phyloP scores from a whole-genome alignment of 352 stramenopile species.

The Saprolegnia parasitica region DNA sequence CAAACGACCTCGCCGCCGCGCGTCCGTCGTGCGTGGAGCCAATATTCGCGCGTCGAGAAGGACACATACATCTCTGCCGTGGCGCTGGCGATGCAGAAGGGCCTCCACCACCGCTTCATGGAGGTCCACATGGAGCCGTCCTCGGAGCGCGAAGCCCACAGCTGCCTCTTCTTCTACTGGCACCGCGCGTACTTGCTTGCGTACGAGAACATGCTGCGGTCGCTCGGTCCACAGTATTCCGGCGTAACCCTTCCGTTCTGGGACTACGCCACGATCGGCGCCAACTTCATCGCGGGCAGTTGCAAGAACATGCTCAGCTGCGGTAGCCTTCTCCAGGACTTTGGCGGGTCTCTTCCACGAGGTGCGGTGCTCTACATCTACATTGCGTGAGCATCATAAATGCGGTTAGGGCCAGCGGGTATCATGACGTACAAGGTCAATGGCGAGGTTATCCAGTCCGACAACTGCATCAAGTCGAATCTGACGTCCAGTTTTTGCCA shows the following conservation, averaged over 20 bases:
- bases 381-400: constrained; percentile 25
- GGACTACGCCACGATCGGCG: constrained; percentile 54
- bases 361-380: constrained; percentile 33
- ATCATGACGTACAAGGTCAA: constrained; percentile 31
- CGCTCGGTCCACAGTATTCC: constrained; percentile 30
- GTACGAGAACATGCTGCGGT: constrained; percentile 42
- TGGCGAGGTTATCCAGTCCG: constrained; percentile 47
- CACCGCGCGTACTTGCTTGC: constrained; percentile 35
- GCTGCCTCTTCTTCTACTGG: constrained; percentile 37
- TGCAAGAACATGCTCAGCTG: constrained; percentile 33
- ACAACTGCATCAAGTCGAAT: constrained; percentile 43
- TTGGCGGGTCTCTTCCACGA: constrained; percentile 25
- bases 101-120: constrained; percentile 48
- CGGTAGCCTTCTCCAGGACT: constrained; percentile 29
- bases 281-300: constrained; percentile 48
- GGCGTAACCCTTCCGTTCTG: constrained; percentile 36
- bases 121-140: constrained; percentile 29
- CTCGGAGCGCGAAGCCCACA: constrained; percentile 31
- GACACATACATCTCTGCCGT: neutral
- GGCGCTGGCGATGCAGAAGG: constrained; percentile 41
- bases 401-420: neutral
- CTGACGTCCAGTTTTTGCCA: constrained; percentile 75
- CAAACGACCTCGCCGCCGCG: neutral
- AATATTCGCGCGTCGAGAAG: neutral
- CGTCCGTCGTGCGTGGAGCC: neutral